phyloP scores from a whole-genome alignment of 495 filamentous ascomycete genomes.

The Aspergillus campestris region DNA sequence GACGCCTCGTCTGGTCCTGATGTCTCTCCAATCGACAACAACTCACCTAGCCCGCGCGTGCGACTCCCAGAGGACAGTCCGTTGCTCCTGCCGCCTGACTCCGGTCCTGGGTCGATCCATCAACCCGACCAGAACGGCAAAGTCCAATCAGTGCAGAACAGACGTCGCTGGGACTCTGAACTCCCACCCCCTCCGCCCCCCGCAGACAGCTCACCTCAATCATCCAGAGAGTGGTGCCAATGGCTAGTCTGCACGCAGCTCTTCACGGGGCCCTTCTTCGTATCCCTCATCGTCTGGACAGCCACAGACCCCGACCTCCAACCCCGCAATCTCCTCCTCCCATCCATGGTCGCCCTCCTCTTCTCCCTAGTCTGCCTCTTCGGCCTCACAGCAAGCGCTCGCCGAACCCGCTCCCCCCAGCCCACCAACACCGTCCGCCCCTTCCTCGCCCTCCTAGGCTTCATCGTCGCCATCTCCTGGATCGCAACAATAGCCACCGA shows the following conservation, averaged over 20 bases:
- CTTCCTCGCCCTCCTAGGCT: constrained; percentile 81
- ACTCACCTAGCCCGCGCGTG: constrained; percentile 20
- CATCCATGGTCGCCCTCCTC: constrained; percentile 61
- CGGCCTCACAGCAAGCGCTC: constrained; percentile 54
- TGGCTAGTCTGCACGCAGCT: constrained; percentile 83
- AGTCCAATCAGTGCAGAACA: constrained; percentile 8
- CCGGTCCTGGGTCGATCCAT: constrained; percentile 5
- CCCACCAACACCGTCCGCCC: constrained; percentile 57
- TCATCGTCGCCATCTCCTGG: constrained; percentile 86
- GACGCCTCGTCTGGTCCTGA: constrained; percentile 27
- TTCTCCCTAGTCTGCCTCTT: constrained; percentile 57
- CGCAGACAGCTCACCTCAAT: constrained; percentile 17
- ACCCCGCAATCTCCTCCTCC: constrained; percentile 45
- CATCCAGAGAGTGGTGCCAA: constrained; percentile 64
- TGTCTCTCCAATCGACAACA: constrained; percentile 21
- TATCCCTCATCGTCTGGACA: constrained; percentile 68
- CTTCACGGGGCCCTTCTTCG: constrained; percentile 81
- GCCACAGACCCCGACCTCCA: constrained; percentile 48
- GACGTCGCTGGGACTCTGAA: constrained; percentile 36
- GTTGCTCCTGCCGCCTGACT: constrained; percentile 14
- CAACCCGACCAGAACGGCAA: constrained; percentile 11
- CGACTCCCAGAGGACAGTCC: constrained; percentile 41
- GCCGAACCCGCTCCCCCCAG: constrained; percentile 30
- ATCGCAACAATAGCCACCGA: constrained; percentile 94
- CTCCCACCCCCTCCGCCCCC: constrained; percentile 22